These are phyloP conservation scores for Amanita molliuscula DNA, from an alignment of 768 basidiomycete genomes.

Conservation along the genomic window DNA sequence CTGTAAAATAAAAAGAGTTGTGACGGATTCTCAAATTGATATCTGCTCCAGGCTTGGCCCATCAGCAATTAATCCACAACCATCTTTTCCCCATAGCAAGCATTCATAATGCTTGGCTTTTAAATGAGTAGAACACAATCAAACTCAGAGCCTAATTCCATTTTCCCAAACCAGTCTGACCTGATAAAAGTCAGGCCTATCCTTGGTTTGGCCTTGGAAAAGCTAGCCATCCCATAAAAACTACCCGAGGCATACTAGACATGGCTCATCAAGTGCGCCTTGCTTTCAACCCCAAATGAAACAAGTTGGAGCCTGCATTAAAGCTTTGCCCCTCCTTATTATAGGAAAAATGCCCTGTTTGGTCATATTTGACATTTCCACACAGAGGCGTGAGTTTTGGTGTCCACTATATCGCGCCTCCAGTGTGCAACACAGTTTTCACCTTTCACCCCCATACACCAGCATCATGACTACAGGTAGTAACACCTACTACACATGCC, in stretches of 20 bases:
- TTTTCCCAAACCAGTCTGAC: conserved; percentile 20
- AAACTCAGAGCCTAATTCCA: not conserved
- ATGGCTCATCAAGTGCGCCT: not conserved
- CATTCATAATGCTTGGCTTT: conserved; percentile 5
- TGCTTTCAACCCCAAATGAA: not conserved
- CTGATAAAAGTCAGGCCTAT: conserved; percentile 23
- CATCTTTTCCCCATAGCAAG: conserved; percentile 18
- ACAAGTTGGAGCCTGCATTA: no score
- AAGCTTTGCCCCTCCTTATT: not conserved
- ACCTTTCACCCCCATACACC: no score
- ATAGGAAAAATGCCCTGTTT: not conserved
- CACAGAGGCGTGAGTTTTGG: no score
- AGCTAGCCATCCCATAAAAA: conserved; percentile 18
- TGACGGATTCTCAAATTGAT: conserved; percentile 25
- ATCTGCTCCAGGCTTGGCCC: conserved; percentile 27
- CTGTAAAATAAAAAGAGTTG: no score
- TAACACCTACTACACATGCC: no score
- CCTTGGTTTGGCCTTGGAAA: conserved; percentile 23
- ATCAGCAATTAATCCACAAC: conserved; percentile 30
- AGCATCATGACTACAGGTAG: no score
- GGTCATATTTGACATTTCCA: conserved; percentile 5
- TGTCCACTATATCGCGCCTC: no score
- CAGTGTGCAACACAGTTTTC: no score
- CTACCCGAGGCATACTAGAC: not conserved
- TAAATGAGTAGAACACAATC: not conserved